These are phyloP conservation scores for Silybum marianum DNA, from an alignment of 129 eudicot species.

Conservation along the genomic window DNA sequence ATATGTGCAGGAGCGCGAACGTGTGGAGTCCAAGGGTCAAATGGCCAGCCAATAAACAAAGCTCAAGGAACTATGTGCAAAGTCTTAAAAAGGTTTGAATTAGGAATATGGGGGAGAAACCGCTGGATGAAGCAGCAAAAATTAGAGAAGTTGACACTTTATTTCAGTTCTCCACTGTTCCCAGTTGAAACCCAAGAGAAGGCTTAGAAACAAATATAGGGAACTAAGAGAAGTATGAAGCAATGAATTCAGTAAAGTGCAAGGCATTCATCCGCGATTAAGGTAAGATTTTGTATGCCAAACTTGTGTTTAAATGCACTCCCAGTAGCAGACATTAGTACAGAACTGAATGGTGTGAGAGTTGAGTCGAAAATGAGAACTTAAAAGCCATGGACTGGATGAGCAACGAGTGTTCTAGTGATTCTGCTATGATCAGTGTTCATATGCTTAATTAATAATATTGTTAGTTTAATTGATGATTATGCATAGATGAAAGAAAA, in stretches of 20 bases:
- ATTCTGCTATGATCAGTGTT: too few relatives aligned
- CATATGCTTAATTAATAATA: background rate
- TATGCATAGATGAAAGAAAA: too few relatives aligned
- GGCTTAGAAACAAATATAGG: background rate
- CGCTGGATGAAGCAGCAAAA: background rate
- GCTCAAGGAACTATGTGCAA: background rate
- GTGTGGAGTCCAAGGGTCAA: background rate
- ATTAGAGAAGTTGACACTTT: background rate
- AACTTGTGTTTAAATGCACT: too few relatives aligned
- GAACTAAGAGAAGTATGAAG: too few relatives aligned
- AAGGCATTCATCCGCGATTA: too few relatives aligned
- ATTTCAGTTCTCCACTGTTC: background rate
- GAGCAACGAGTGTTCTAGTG: background rate
- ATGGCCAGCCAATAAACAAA: background rate
- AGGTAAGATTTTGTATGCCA: too few relatives aligned
- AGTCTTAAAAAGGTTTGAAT: background rate
- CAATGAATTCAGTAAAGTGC: too few relatives aligned
- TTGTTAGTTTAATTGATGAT: too few relatives aligned
- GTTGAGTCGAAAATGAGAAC: too few relatives aligned
- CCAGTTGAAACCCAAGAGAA: background rate
- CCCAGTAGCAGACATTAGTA: too few relatives aligned
- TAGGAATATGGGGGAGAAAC: background rate
- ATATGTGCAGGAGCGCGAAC: background rate
- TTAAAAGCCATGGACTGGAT: too few relatives aligned
- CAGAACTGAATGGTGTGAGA: too few relatives aligned